Percentiles rank a stretch among this genome's conserved stretches.
Conservation (phyloP, 1,284 basidiomycete species). For the Ustilago loliicola region DNA sequence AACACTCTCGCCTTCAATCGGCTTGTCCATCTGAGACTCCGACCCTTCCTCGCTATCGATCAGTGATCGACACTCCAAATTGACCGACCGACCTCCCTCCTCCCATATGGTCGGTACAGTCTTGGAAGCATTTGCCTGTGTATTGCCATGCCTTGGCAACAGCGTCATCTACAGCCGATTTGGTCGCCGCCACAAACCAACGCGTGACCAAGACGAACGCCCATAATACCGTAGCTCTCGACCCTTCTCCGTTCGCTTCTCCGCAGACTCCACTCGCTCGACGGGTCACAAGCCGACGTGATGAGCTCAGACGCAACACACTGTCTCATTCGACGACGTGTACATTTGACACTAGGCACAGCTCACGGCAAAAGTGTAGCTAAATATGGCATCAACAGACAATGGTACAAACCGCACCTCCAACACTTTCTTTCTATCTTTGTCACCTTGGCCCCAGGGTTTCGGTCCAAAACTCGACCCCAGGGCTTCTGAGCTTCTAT, state of each 20-base stretch:
- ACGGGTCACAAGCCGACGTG: not conserved
- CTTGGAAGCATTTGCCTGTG: no score
- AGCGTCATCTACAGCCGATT: no score
- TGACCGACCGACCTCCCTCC: no score
- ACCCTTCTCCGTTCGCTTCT: not conserved
- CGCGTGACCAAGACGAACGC: no score
- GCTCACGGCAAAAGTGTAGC: not conserved
- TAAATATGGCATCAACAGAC: conserved; percentile 4
- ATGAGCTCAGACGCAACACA: not conserved
- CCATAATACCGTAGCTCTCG: no score
- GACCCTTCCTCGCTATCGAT: not conserved
- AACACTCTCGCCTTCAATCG: not conserved
- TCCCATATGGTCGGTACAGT: no score
- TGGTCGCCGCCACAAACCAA: no score
- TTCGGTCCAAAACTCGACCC: not conserved
- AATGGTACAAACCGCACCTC: not conserved
- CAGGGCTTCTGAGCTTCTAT: not conserved
- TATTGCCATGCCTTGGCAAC: no score
- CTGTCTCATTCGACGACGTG: not conserved
- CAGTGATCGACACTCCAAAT: no score
- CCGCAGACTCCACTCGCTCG: not conserved
- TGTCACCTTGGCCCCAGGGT: not conserved
- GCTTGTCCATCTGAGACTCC: not conserved
- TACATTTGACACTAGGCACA: not conserved
- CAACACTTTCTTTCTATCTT: not conserved